Percentiles rank a stretch among this genome's conserved stretches.
Evolutionary conservation across 345 rosid species (phyloP).

Genomic region (Geranium brycei): DNA sequence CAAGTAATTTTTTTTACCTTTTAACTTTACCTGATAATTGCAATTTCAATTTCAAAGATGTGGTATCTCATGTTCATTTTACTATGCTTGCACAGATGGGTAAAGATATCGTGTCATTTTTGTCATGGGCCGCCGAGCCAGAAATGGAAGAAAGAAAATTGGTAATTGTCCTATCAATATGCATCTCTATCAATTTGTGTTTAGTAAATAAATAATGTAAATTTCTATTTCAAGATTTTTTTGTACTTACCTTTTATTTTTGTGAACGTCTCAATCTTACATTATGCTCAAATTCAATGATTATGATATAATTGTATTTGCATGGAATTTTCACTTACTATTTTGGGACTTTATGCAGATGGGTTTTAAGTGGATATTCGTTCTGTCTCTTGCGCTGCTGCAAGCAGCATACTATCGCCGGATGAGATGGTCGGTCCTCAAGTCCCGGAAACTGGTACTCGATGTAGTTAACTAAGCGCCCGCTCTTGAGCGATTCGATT

Average conservation of each 20-base stretch:
- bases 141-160: slow-evolving; percentile 37
- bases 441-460: slow-evolving; percentile 29
- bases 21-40: neutral
- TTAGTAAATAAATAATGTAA: neutral
- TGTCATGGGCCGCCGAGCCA: slow-evolving; percentile 38
- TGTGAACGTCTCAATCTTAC: too few relatives aligned
- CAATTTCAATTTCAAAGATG: neutral
- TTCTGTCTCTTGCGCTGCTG: slow-evolving; percentile 29
- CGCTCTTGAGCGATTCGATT: neutral
- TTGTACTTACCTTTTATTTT: neutral
- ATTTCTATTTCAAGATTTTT: neutral
- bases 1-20: slow-evolving; percentile 13
- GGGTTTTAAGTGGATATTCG: slow-evolving; percentile 39
- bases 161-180: slow-evolving; percentile 11
- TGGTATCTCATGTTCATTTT: neutral
- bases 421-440: slow-evolving; percentile 28
- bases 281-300: neutral
- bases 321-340: neutral
- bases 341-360: slow-evolving; percentile 14
- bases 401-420: slow-evolving; percentile 33
- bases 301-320: neutral
- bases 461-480: slow-evolving; percentile 20
- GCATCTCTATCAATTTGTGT: too few relatives aligned
- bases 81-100: slow-evolving; percentile 19
- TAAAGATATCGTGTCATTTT: slow-evolving; percentile 29